These are phyloP conservation scores for Coniferiporia sulphurascens DNA, from an alignment of 1,284 basidiomycete genomes.

Conservation along the genomic window DNA sequence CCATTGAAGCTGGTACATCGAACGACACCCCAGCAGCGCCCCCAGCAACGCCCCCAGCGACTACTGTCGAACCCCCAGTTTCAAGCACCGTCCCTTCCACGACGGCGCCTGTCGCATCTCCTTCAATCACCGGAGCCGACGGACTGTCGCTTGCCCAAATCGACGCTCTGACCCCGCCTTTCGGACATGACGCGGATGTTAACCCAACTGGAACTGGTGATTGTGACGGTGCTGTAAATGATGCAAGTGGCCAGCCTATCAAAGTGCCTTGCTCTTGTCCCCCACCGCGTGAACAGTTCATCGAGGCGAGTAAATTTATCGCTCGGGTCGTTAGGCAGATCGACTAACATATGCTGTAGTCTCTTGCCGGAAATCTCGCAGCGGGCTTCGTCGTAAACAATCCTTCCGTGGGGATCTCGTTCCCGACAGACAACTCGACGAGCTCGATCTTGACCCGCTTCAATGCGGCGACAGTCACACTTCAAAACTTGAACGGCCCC, in stretches of 20 bases:
- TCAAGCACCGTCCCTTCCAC: not conserved
- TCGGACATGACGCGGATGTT: slow-evolving; percentile 24
- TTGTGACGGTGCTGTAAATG: slow-evolving; percentile 32
- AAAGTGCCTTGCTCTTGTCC: slow-evolving; percentile 38
- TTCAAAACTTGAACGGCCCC: slow-evolving; percentile 28
- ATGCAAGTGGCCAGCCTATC: slow-evolving; percentile 30
- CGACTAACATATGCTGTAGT: slow-evolving; percentile 12
- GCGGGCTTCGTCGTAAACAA: slow-evolving; percentile 37
- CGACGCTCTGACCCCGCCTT: slow-evolving; percentile 25
- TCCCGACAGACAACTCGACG: slow-evolving; percentile 33
- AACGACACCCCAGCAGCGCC: not conserved
- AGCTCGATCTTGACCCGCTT: slow-evolving; percentile 32
- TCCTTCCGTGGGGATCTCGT: slow-evolving; percentile 30
- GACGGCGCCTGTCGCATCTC: slow-evolving; percentile 1
- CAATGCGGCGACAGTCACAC: slow-evolving; percentile 31
- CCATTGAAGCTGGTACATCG: not conserved
- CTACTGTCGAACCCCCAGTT: not conserved
- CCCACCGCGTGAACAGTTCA: slow-evolving; percentile 31
- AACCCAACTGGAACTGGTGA: slow-evolving; percentile 30
- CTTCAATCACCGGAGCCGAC: slow-evolving; percentile 18
- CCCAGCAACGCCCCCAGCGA: not conserved
- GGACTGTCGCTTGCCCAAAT: slow-evolving; percentile 20
- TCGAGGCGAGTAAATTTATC: slow-evolving; percentile 23
- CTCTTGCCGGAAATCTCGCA: slow-evolving; percentile 32
- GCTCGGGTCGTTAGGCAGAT: not conserved